Evolutionary conservation across 2,329 filamentous ascomycete genomes (phyloP).

Genomic region (Mycosphaerella sp.): DNA sequence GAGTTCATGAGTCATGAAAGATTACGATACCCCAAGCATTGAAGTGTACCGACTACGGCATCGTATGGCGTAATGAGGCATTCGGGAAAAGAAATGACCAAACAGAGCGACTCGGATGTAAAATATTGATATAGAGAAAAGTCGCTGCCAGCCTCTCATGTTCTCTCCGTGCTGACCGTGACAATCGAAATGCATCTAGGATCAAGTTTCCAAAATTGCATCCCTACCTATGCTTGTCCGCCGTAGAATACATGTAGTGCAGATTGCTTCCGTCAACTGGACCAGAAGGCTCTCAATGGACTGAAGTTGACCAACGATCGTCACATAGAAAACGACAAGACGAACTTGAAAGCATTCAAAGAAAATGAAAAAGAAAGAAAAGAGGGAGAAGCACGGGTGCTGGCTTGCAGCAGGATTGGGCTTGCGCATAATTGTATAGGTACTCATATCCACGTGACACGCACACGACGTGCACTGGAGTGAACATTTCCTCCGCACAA

Average conservation of each 20-base stretch:
- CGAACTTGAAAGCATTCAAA: not conserved
- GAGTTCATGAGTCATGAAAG: not conserved
- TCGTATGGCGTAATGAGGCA: not conserved
- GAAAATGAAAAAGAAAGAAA: not conserved
- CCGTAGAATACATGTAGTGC: too few relatives aligned
- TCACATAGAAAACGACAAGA: too few relatives aligned
- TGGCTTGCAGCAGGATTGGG: conserved; percentile 3
- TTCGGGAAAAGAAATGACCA: not conserved
- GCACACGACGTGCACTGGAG: not conserved
- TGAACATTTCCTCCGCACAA: not conserved
- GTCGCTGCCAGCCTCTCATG: too few relatives aligned
- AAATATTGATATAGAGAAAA: too few relatives aligned
- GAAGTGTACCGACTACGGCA: not conserved
- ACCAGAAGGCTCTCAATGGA: too few relatives aligned
- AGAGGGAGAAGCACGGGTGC: not conserved
- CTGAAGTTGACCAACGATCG: too few relatives aligned
- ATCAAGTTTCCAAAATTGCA: too few relatives aligned
- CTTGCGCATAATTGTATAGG: conserved; percentile 11
- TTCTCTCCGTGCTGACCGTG: too few relatives aligned
- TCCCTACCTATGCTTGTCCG: too few relatives aligned
- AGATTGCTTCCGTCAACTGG: too few relatives aligned
- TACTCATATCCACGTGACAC: conserved; percentile 13
- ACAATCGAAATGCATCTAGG: too few relatives aligned
- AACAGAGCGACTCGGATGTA: not conserved
- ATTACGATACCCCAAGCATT: not conserved